These are phyloP conservation scores for Sporothrix schenckii DNA, from an alignment of 2,329 filamentous ascomycete species.

Conservation along the genomic window DNA sequence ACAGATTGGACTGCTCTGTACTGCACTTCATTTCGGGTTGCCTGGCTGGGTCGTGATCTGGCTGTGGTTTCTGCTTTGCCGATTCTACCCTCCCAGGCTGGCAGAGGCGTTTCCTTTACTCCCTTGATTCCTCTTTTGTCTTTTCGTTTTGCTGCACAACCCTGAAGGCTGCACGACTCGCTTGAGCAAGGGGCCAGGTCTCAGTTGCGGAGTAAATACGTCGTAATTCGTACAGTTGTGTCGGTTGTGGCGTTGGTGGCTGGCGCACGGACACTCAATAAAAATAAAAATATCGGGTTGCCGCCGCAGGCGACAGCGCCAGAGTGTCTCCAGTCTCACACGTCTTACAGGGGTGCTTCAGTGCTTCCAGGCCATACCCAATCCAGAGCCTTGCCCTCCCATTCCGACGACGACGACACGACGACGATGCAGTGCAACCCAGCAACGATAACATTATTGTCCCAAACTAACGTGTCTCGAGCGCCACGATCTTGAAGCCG, in stretches of 20 bases:
- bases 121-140: too few species aligned
- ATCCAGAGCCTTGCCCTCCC: background rate
- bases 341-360: background rate
- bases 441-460: background rate
- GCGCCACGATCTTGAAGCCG: too few species aligned
- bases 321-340: background rate
- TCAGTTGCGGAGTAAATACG: background rate
- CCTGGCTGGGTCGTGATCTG: background rate
- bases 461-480: too few species aligned
- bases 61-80: background rate
- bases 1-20: background rate
- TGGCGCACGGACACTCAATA: slow-evolving; percentile 14
- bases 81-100: background rate
- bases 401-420: background rate
- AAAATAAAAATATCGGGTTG: slow-evolving; percentile 12
- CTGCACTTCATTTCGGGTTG: background rate
- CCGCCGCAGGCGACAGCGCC: slow-evolving; percentile 14
- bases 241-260: background rate
- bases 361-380: background rate
- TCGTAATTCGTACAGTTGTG: background rate
- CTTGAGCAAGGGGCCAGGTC: slow-evolving; percentile 12
- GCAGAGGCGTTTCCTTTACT: background rate
- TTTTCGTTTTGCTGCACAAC: background rate
- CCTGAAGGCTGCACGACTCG: slow-evolving; percentile 13
- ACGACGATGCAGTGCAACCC: background rate